These are phyloP conservation scores for Agarophyton chilense DNA, from an alignment of 23 red algal species.

Conservation along the genomic window DNA sequence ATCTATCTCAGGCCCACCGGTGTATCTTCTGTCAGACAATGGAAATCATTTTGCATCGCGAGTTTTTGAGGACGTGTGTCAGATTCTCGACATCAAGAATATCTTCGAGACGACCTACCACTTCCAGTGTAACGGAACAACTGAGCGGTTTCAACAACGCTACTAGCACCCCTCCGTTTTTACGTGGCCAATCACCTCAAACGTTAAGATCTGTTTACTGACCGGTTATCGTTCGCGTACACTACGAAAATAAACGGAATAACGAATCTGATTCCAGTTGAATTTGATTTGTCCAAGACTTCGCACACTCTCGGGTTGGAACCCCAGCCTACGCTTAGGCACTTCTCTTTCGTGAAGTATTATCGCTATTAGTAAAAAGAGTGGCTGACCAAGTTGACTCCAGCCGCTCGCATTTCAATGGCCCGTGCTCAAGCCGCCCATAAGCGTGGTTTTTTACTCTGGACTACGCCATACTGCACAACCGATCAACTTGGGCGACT, in stretches of 20 bases:
- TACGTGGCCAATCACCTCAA: too few species aligned
- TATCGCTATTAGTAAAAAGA: background rate
- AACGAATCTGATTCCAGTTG: too few species aligned
- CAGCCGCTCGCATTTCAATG: background rate
- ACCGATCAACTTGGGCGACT: too few species aligned
- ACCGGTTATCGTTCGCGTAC: too few species aligned
- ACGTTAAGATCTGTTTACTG: too few species aligned
- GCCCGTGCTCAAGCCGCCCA: background rate
- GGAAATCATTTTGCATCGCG: background rate
- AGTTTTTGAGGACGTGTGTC: conserved; percentile 28
- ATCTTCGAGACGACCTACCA: background rate
- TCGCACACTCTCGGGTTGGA: background rate
- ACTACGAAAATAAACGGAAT: too few species aligned
- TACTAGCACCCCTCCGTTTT: too few species aligned
- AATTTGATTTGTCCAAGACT: background rate
- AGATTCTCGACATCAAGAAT: conserved; percentile 12
- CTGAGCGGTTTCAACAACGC: background rate
- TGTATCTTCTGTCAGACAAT: background rate
- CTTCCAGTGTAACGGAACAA: background rate
- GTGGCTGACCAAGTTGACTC: background rate
- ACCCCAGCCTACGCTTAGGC: background rate
- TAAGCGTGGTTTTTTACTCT: background rate
- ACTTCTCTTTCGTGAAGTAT: background rate
- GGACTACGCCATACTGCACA: background rate
- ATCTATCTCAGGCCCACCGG: background rate